Percentiles rank a stretch among this genome's conserved stretches.
Evolutionary conservation across 495 filamentous ascomycete genomes (phyloP).

Genomic region (Geoglossum glabrum): DNA sequence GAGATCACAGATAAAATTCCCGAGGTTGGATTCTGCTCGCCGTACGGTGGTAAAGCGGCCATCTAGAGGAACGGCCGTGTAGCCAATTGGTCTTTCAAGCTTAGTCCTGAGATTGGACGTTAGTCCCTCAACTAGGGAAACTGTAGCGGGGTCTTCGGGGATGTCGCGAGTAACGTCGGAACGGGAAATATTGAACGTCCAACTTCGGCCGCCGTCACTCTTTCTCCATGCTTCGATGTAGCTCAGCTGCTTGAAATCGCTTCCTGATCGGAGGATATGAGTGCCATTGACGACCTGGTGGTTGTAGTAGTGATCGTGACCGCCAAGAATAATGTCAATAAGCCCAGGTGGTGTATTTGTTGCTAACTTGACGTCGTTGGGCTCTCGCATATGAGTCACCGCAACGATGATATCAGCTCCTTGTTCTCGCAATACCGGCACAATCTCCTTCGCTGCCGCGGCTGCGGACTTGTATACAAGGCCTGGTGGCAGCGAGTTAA

Average conservation of each 20-base stretch:
- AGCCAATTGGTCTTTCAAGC: slow-evolving; percentile 66
- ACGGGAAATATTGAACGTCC: slow-evolving; percentile 61
- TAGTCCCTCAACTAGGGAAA: slow-evolving; percentile 39
- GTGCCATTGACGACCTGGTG: slow-evolving; percentile 56
- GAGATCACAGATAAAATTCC: slow-evolving; percentile 78
- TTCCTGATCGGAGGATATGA: slow-evolving; percentile 65
- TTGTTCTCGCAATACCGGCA: slow-evolving; percentile 45
- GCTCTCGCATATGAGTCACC: slow-evolving; percentile 47
- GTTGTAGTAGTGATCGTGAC: slow-evolving; percentile 76
- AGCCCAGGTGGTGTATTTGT: slow-evolving; percentile 39
- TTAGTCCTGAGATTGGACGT: slow-evolving; percentile 51
- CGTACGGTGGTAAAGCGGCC: slow-evolving; percentile 70
- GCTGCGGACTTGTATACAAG: slow-evolving; percentile 62
- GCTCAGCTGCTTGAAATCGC: slow-evolving; percentile 77
- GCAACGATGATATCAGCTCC: slow-evolving; percentile 68
- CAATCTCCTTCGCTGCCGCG: slow-evolving; percentile 45
- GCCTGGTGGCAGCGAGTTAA: slow-evolving; percentile 63
- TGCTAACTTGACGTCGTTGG: slow-evolving; percentile 46
- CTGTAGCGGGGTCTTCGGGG: slow-evolving; percentile 34
- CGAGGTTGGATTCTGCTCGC: slow-evolving; percentile 56
- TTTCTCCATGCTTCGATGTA: slow-evolving; percentile 55
- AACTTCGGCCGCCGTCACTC: slow-evolving; percentile 24
- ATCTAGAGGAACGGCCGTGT: slow-evolving; percentile 59
- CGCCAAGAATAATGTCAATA: slow-evolving; percentile 70
- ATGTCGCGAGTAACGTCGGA: slow-evolving; percentile 50